Percentiles rank a stretch among this genome's conserved stretches.
These are phyloP conservation scores for Aspergillus novoparasiticus DNA, from an alignment of 2,329 filamentous ascomycete species.

Conservation along the genomic window DNA sequence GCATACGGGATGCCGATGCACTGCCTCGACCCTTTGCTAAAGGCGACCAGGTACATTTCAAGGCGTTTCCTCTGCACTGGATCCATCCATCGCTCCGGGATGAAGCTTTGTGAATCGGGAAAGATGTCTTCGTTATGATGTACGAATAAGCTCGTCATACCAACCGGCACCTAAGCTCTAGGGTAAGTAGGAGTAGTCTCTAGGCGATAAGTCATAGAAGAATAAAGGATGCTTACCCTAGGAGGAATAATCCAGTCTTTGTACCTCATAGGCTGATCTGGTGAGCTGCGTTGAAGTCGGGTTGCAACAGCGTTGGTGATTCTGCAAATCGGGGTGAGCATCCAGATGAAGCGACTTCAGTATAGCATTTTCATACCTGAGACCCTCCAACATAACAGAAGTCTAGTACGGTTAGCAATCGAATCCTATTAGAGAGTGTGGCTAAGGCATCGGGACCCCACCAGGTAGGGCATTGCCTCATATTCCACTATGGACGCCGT, in stretches of 20 bases:
- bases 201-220: no score
- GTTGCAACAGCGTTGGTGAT: no score
- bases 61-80: slow-evolving; percentile 33
- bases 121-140: slow-evolving; percentile 41
- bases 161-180: slow-evolving; percentile 33
- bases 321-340: no score
- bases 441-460: no score
- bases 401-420: slow-evolving; percentile 20
- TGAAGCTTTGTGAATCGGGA: slow-evolving; percentile 37
- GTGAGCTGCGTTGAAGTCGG: slow-evolving; percentile 33
- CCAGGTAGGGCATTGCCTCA: no score
- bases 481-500: no score
- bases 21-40: slow-evolving; percentile 46
- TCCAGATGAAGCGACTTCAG: no score
- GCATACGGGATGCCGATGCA: slow-evolving; percentile 50
- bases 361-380: slow-evolving; percentile 21
- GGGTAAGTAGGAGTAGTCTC: no score
- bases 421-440: no score
- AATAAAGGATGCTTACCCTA: slow-evolving; percentile 24
- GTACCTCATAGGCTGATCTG: slow-evolving; percentile 31
- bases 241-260: slow-evolving; percentile 36
- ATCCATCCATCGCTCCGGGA: slow-evolving; percentile 43
- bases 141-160: slow-evolving; percentile 41
- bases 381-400: slow-evolving; percentile 31
- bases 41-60: slow-evolving; percentile 41